A percentile compares a stretch with the other conserved stretches of the same genome.
These are phyloP conservation scores for Glonium stellatum DNA, from an alignment of 495 filamentous ascomycete species.

Conservation along the genomic window DNA sequence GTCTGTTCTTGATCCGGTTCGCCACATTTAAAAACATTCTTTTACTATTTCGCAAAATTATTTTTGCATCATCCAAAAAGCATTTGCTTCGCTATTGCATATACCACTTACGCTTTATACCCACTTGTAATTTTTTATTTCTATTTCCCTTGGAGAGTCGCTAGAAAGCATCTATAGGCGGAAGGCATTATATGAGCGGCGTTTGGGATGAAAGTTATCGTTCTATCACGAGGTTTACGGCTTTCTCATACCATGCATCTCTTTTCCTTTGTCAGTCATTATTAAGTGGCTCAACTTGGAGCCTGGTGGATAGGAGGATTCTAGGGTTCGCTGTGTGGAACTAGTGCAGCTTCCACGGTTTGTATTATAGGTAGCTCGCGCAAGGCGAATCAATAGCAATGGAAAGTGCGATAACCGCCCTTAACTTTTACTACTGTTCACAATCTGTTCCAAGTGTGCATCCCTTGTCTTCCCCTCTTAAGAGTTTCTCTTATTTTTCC, in stretches of 20 bases:
- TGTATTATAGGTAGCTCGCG: background rate
- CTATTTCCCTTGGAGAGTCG: conserved; percentile 4
- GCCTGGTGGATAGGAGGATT: background rate
- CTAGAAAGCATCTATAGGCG: conserved; percentile 5
- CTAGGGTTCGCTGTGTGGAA: conserved; percentile 1
- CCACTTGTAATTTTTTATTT: conserved; percentile 31
- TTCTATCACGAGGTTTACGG: conserved; percentile 2
- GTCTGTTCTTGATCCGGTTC: conserved; percentile 23
- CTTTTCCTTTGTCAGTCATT: background rate
- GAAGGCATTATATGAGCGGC: background rate
- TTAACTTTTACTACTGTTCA: no score
- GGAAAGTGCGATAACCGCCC: no score
- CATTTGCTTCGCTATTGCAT: conserved; percentile 19
- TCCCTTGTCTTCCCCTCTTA: no score
- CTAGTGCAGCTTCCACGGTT: conserved; percentile 12
- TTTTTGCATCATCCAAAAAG: conserved; percentile 15
- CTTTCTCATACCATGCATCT: background rate
- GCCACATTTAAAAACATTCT: conserved; percentile 8
- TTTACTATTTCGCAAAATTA: background rate
- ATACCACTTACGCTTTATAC: conserved; percentile 28
- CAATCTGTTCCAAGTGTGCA: no score
- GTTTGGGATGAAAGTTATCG: background rate
- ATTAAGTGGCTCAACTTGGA: background rate
- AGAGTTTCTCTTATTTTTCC: no score
- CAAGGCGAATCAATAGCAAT: background rate